Evolutionary conservation across 2,329 filamentous ascomycete species (phyloP), one percentile per base, ranked within the genome.

Genomic region (Fusarium buxicola): DNA sequence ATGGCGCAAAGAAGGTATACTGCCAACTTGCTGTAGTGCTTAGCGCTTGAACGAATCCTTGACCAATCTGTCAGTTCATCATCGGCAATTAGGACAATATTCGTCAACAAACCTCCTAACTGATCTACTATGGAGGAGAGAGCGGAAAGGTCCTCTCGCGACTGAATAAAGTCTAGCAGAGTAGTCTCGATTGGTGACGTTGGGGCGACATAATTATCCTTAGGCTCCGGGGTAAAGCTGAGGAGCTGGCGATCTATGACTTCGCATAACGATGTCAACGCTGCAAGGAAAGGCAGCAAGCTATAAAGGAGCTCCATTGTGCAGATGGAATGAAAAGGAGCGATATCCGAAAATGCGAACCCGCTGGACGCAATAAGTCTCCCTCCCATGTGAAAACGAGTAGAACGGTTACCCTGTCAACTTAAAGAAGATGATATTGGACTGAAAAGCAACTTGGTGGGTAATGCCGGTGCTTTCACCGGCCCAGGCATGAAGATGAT

Each of bases 1-100:
- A 46, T 8, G 43, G 43, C 7, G 43, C 43, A 25, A 46, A 46
- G 31, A 46, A 46, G 16, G 43, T 46, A 21, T 32, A 46, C 15
- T 46, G 28, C 43, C 43, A 46, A 9, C 25, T 46, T 25, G 43
- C 30, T 7, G 43, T 24, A 21, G 43, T 46, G 24, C 21, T 35
- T 5, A 46, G 24, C 3, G 43, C 43, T 32, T 46, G 28, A 10
- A 24, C 43, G 3, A 46, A 46, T 27, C 43, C 43, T 46, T 1
- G 8, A 4, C 2, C 7, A 10, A 15, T 35, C 6, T 24, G 43
- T 16, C 6, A 35, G 2, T 21, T 21, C 21, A 21, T 21, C 21
- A 21, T 21, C 21, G 21, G 21, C 21, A 21, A 21, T 21, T 21
- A 21, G 21, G 21, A 21, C 21, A 21, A 21, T 6, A 21, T 21